Conservation (phyloP, 345 rosid genomes). For the Lumnitzera littorea region DNA sequence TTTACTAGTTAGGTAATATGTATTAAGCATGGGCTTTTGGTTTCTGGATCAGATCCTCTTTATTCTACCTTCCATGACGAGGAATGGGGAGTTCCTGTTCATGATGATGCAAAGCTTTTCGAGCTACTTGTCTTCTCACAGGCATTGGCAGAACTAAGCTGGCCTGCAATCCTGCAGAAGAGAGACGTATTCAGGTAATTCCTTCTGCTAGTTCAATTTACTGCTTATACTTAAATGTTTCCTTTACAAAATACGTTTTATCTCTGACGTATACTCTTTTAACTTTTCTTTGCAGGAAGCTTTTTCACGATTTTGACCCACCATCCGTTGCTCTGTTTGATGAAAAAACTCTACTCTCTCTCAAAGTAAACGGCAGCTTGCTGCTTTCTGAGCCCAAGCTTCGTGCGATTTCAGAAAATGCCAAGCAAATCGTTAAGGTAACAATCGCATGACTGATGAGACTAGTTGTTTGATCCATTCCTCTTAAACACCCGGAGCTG, state of each 20-base stretch:
- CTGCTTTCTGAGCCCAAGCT: conserved; percentile 82
- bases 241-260: not conserved
- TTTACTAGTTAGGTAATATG: not conserved
- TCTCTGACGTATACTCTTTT: conserved; percentile 5
- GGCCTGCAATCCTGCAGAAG: conserved; percentile 70
- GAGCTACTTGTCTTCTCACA: conserved; percentile 88
- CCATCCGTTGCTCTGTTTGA: conserved; percentile 50
- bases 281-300: conserved; percentile 48
- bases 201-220: not conserved
- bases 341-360: conserved; percentile 60
- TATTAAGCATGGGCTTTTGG: conserved; percentile 1
- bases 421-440: conserved; percentile 74
- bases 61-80: conserved; percentile 69
- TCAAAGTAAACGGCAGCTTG: conserved; percentile 53
- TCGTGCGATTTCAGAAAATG: conserved; percentile 76
- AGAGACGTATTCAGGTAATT: conserved; percentile 61
- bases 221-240: not conserved
- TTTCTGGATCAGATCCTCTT: conserved; percentile 40
- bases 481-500: too few relatives aligned
- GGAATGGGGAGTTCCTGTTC: conserved; percentile 84
- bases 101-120: conserved; percentile 66
- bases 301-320: conserved; percentile 61
- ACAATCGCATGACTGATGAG: not conserved
- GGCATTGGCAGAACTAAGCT: conserved; percentile 88
- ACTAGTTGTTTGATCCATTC: not conserved